Evolutionary conservation across 257 asterid species (phyloP).

Genomic region (Euphrasia confusa): DNA sequence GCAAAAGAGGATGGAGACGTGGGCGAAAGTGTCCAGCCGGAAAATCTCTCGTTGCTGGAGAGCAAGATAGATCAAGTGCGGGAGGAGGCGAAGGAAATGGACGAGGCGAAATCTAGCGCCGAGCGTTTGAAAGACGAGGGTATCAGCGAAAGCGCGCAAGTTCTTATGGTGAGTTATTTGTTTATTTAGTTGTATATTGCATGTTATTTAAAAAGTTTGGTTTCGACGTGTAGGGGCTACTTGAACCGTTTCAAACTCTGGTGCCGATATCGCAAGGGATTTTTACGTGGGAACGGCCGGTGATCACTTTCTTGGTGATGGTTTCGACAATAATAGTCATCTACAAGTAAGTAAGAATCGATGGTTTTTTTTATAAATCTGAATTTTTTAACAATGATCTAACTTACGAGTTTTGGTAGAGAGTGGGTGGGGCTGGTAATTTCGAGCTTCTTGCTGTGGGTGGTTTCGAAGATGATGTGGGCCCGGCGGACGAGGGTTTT

Average conservation of each 20-base stretch:
- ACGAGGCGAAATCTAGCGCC: constrained; percentile 54
- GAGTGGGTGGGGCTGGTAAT: constrained; percentile 72
- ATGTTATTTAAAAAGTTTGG: background rate
- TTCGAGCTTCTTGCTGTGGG: constrained; percentile 47
- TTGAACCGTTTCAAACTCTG: constrained; percentile 38
- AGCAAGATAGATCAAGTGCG: constrained; percentile 55
- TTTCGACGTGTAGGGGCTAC: constrained; percentile 46
- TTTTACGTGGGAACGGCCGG: constrained; percentile 61
- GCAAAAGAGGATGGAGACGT: constrained; percentile 19
- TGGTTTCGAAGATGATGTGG: constrained; percentile 42
- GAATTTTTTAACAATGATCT: background rate
- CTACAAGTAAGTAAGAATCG: constrained; percentile 49
- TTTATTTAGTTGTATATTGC: background rate
- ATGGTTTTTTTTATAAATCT: background rate
- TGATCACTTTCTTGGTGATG: constrained; percentile 33
- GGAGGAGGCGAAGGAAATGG: constrained; percentile 60
- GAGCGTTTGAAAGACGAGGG: constrained; percentile 74
- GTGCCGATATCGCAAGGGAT: constrained; percentile 37
- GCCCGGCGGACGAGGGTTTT: constrained; percentile 31
- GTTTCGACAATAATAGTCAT: constrained; percentile 36
- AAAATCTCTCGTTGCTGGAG: constrained; percentile 47
- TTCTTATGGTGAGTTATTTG: constrained; percentile 54
- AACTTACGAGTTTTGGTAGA: constrained; percentile 29
- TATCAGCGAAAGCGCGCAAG: constrained; percentile 61
- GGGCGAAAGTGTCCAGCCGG: constrained; percentile 32